Percentiles rank a stretch among this genome's conserved stretches.
Evolutionary conservation across 352 stramenopile genomes (phyloP).

Genomic region (Pseudoperonospora humuli): DNA sequence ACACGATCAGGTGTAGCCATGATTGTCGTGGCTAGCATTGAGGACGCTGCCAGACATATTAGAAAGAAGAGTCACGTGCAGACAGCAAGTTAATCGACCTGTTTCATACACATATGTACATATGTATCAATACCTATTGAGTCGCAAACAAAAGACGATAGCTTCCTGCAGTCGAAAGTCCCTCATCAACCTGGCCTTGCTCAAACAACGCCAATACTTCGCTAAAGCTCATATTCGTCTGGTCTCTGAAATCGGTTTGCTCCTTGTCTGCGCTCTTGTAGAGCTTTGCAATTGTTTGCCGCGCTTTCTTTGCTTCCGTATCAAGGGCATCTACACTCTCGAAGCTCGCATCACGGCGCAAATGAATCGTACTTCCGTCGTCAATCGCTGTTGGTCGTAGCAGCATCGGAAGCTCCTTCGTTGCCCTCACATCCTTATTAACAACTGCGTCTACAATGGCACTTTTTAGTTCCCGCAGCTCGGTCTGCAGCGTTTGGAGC

Average conservation of each 20-base stretch:
- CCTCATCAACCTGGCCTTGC: slow-evolving; percentile 15
- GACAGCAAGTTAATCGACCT: neutral
- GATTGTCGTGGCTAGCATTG: neutral
- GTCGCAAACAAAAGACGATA: slow-evolving; percentile 27
- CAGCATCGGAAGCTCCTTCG: slow-evolving; percentile 13
- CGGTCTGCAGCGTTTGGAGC: slow-evolving; percentile 24
- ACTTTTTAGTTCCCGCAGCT: slow-evolving; percentile 32
- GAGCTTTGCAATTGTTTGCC: neutral
- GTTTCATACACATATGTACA: neutral
- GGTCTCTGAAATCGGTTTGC: slow-evolving; percentile 7
- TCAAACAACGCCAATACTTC: slow-evolving; percentile 19
- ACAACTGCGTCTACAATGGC: slow-evolving; percentile 22
- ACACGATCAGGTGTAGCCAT: too few relatives aligned
- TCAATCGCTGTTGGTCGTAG: slow-evolving; percentile 6
- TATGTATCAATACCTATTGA: slow-evolving; percentile 13
- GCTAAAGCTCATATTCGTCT: slow-evolving; percentile 16
- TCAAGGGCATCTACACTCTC: neutral
- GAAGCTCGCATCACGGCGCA: neutral
- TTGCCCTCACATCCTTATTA: slow-evolving; percentile 7
- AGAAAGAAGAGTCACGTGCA: neutral
- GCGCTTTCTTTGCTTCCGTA: neutral
- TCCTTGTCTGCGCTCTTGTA: neutral
- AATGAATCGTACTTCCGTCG: neutral
- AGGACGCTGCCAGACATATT: neutral
- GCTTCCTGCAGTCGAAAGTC: slow-evolving; percentile 24